Percentiles rank a stretch among this genome's conserved stretches.
phyloP scores from a whole-genome alignment of 257 asterid genomes.

The Handroanthus guayacan region DNA sequence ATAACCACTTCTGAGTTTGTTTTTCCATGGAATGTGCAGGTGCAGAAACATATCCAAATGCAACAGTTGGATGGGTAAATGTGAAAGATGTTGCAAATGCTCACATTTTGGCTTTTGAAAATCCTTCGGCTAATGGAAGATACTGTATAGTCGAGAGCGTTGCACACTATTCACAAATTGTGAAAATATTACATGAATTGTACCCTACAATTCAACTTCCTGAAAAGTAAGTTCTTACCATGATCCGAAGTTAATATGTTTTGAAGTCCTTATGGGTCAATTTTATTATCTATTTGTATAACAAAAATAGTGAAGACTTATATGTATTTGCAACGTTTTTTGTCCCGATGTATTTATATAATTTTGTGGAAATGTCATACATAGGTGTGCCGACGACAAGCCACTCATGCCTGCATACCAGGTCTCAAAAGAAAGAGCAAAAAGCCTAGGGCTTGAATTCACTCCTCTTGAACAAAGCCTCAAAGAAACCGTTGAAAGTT shows the following conservation, averaged over 20 bases:
- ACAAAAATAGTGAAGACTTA: too few relatives aligned
- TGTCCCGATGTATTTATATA: background rate
- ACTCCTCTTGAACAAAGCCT: constrained; percentile 68
- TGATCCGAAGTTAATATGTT: background rate
- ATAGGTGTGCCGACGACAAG: constrained; percentile 77
- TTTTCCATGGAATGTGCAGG: constrained; percentile 47
- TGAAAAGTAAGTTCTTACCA: constrained; percentile 55
- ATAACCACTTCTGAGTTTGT: background rate
- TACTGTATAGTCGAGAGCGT: constrained; percentile 64
- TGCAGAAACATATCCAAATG: constrained; percentile 63
- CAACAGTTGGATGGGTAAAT: constrained; percentile 62
- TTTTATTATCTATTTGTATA: too few relatives aligned
- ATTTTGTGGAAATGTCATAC: background rate
- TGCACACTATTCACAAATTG: constrained; percentile 60
- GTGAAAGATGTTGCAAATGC: constrained; percentile 83
- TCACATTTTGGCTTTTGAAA: constrained; percentile 73
- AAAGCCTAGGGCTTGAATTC: constrained; percentile 61
- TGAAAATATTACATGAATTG: constrained; percentile 53
- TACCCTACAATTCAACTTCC: constrained; percentile 66
- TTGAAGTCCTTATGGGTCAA: too few relatives aligned
- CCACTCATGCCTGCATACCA: constrained; percentile 65
- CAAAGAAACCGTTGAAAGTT: constrained; percentile 74
- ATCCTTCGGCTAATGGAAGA: constrained; percentile 73
- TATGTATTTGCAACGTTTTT: too few relatives aligned
- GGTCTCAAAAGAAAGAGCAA: constrained; percentile 67